Evolutionary conservation across 176 grass and related monocot genomes (phyloP).

Genomic region (Lolium rigidum): DNA sequence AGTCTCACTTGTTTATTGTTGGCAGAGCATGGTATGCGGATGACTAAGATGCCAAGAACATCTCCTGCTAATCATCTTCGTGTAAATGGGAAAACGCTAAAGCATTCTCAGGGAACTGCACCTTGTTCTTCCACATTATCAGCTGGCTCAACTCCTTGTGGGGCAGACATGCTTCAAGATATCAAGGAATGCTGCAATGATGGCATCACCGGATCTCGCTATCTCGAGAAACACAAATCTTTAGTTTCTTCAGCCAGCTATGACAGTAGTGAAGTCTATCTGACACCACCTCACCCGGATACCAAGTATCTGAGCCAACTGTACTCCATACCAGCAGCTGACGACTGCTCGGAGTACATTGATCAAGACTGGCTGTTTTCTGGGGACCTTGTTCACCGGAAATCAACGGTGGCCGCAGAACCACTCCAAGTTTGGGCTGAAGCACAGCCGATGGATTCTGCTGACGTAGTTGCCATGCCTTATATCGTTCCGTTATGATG

Average conservation of each 20-base stretch:
- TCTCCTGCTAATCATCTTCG: conserved; percentile 8
- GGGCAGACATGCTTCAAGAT: conserved; percentile 21
- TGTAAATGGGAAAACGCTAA: conserved; percentile 25
- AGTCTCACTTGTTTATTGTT: conserved; percentile 39
- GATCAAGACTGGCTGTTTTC: conserved; percentile 60
- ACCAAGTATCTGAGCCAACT: conserved; percentile 54
- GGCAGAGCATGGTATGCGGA: conserved; percentile 30
- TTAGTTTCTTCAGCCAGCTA: conserved; percentile 19
- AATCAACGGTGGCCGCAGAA: conserved; percentile 35
- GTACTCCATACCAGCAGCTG: conserved; percentile 48
- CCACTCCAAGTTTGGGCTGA: conserved; percentile 49
- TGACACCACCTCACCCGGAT: conserved; percentile 47
- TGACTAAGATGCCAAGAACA: conserved; percentile 45
- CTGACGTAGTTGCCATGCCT: conserved; percentile 52
- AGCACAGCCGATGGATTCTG: conserved; percentile 40
- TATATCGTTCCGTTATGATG: conserved; percentile 62
- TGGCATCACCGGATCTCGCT: background rate
- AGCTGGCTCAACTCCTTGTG: conserved; percentile 7
- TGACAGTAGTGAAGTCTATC: conserved; percentile 7
- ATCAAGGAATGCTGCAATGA: conserved; percentile 33
- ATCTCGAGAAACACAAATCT: conserved; percentile 17
- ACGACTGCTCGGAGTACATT: conserved; percentile 29
- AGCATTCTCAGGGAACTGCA: background rate
- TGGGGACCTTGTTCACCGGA: conserved; percentile 16
- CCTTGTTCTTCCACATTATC: conserved; percentile 30